Conservation (phyloP, 1,284 basidiomycete species). For the Leccinum solheimii region DNA sequence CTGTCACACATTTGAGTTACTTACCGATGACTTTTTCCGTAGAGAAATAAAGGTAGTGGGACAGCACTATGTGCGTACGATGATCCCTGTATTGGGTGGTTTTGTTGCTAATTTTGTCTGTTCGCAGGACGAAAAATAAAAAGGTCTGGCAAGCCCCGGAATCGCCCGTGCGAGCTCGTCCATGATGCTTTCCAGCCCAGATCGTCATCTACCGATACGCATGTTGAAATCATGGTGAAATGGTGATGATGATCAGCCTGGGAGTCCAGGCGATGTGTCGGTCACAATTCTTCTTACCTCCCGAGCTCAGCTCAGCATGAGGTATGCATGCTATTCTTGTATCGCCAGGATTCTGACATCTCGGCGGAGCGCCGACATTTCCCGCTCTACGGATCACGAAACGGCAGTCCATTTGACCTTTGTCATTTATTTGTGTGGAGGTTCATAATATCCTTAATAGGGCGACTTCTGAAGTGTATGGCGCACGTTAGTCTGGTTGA, state of each 20-base stretch:
- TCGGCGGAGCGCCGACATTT: not conserved
- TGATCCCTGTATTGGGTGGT: not conserved
- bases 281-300: not conserved
- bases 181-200: not conserved
- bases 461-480: not conserved
- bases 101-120: not conserved
- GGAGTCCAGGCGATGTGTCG: not conserved
- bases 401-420: not conserved
- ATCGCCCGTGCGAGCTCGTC: not conserved
- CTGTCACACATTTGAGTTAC: not conserved
- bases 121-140: not conserved
- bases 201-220: not conserved
- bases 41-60: not conserved
- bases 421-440: not conserved
- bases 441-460: not conserved
- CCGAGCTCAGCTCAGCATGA: not conserved
- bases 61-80: not conserved
- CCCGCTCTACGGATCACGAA: not conserved
- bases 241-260: not conserved
- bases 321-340: not conserved
- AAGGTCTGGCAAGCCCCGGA: not conserved
- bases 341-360: not conserved
- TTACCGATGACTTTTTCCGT: not conserved
- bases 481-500: not conserved
- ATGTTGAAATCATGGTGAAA: not conserved